A percentile compares a stretch with the other conserved stretches of the same genome.
phyloP scores from a whole-genome alignment of 108 stramenopile species.

The Seminavis robusta region DNA sequence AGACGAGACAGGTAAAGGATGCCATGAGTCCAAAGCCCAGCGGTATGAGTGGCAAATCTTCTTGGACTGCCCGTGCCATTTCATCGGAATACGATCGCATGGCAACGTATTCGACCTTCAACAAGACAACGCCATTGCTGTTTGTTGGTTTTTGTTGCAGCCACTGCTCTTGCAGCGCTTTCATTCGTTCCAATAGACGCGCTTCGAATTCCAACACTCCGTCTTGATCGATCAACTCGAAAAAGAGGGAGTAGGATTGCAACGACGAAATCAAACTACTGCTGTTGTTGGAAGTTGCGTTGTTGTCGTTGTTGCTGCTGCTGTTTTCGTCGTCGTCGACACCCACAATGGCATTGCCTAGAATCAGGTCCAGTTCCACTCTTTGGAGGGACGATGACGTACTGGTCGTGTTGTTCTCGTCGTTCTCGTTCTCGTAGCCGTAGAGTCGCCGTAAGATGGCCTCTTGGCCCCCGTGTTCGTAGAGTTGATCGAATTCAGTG shows the following conservation, averaged over 20 bases:
- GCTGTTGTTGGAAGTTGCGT: too few species aligned
- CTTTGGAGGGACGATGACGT: too few species aligned
- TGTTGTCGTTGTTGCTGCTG: too few species aligned
- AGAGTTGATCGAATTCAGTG: background rate
- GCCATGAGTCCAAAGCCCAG: slow-evolving; percentile 8
- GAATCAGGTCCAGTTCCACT: too few species aligned
- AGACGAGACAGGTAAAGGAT: slow-evolving; percentile 7
- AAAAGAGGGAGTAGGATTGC: background rate
- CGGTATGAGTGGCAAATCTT: slow-evolving; percentile 19
- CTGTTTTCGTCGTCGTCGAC: too few species aligned
- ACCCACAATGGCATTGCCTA: too few species aligned
- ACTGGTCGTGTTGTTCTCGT: too few species aligned
- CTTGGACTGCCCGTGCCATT: slow-evolving; percentile 1
- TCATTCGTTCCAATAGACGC: background rate
- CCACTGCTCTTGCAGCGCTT: background rate
- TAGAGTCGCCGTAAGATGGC: too few species aligned
- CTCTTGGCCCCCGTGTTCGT: too few species aligned
- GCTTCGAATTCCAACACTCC: slow-evolving; percentile 6
- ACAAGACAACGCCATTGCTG: too few species aligned
- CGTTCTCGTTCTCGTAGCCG: too few species aligned
- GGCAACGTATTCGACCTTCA: slow-evolving; percentile 8
- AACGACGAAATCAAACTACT: too few species aligned
- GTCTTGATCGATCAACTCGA: slow-evolving; percentile 8
- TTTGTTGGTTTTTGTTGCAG: background rate
- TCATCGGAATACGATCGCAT: slow-evolving; percentile 11